phyloP scores from a whole-genome alignment of 2,329 filamentous ascomycete species.

The Venturia nashicola region DNA sequence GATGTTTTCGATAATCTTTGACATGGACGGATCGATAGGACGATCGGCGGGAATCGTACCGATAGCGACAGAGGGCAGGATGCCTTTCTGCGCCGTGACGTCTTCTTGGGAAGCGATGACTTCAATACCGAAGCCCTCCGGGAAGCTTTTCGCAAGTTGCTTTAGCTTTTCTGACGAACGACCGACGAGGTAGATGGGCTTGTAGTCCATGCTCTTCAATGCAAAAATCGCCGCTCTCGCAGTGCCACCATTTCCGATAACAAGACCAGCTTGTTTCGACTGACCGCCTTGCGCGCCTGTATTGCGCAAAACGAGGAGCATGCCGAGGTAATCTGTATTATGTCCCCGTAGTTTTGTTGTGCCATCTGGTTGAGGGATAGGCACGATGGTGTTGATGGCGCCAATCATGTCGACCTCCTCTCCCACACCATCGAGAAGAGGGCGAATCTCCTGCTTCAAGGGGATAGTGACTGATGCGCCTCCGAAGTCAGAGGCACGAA shows the following conservation, averaged over 20 bases:
- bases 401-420: conserved; percentile 72
- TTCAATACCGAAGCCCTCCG: conserved; percentile 55
- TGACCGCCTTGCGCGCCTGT: conserved; percentile 45
- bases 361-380: conserved; percentile 25
- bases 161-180: conserved; percentile 59
- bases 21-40: conserved; percentile 62
- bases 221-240: conserved; percentile 85
- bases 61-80: conserved; percentile 59
- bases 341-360: conserved; percentile 57
- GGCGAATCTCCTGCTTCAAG: conserved; percentile 79
- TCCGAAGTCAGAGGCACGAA: conserved; percentile 66
- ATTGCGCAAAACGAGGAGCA: conserved; percentile 64
- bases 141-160: conserved; percentile 60
- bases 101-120: conserved; percentile 45
- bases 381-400: conserved; percentile 87
- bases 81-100: conserved; percentile 32
- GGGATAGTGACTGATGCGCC: conserved; percentile 94
- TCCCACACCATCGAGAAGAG: conserved; percentile 66
- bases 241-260: conserved; percentile 86
- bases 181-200: conserved; percentile 77
- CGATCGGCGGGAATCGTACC: conserved; percentile 84
- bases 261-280: conserved; percentile 44
- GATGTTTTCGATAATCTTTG: conserved; percentile 47
- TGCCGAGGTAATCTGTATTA: conserved; percentile 94
- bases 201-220: conserved; percentile 69